Conservation (phyloP, 1,284 basidiomycete species). For the Cryptococcus neoformans region DNA sequence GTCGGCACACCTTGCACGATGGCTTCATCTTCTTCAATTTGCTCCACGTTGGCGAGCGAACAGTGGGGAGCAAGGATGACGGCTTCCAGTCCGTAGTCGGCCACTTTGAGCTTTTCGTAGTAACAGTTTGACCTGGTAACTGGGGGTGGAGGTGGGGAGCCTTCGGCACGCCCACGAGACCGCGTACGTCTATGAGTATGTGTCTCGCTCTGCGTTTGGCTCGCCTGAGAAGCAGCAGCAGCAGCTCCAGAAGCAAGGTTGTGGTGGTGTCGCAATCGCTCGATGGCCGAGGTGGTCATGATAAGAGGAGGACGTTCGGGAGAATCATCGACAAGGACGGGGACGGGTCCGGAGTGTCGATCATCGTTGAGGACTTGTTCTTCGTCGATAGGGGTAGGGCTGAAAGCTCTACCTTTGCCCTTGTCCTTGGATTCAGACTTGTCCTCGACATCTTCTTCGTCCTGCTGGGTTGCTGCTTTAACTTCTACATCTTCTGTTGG, state of each 20-base stretch:
- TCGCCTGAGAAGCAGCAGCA: not conserved
- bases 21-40: conserved; percentile 20
- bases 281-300: conserved; percentile 9
- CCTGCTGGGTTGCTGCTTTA: not conserved
- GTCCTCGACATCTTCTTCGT: not conserved
- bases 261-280: conserved; percentile 20
- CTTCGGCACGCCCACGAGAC: conserved; percentile 1
- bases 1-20: conserved; percentile 21
- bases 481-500: too few species aligned
- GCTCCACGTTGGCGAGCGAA: conserved; percentile 18
- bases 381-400: conserved; percentile 1
- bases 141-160: conserved; percentile 11
- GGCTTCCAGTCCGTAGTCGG: conserved; percentile 20
- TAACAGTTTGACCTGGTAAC: conserved; percentile 37
- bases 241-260: conserved; percentile 1
- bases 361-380: not conserved
- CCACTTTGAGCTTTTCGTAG: conserved; percentile 30
- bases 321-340: not conserved
- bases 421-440: not conserved
- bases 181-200: not conserved
- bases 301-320: conserved; percentile 3
- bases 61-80: conserved; percentile 37
- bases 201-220: not conserved
- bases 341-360: not conserved
- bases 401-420: not conserved